Base-by-base conservation (phyloP, 495 filamentous ascomycete genomes). In the Cetradonia linearis region DNA sequence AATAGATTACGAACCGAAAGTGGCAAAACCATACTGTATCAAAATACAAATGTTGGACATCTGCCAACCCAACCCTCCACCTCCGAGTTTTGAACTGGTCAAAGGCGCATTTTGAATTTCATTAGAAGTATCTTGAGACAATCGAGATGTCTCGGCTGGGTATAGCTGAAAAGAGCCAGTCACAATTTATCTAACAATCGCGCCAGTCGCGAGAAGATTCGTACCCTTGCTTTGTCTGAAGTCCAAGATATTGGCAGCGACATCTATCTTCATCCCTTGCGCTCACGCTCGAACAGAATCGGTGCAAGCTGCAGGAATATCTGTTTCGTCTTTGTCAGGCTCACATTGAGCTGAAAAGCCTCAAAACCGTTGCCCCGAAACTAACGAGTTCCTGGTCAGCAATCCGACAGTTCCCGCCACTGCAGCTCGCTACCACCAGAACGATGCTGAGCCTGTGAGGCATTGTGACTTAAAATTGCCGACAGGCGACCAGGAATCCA, bases 181-280 rank as follows among this genome's bases (percentile, higher is more conserved):
- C 31, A 54, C 50, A 34, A 53, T 36, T 13, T 53, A 27, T 11
- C 33, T 11, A 53, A 53, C 16, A 11, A 34, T 34, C 18, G 50
- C 50, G 50, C 50, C 34, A 54, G 50, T 36, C 28, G 50, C 28
- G 30, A 53, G 28, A 30, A 34, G 30, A 34, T 53, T 53, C 49
- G 49, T 33, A 54, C 50, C 31, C n/a, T 54, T 53, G 7, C 18
- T 36, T 23, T 16, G 9, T 53, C 13, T n/a, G 11, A 13, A 23
- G 16, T 16, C 6, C 50, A 9, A 36, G 2, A 20, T 34, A 3
- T 34, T 36, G 30, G 25, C 16, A 8, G 31, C 3, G 23, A 9
- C 7, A 31, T 54, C 50, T 34, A 54, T 36, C 30, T 36, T 54
- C 31, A 34, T 54, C 20, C 30, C 10, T 54, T 36, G 5, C 50